Percentiles rank a stretch among this genome's conserved stretches.
phyloP scores from a whole-genome alignment of 257 asterid species.

The Solanum virginianum region DNA sequence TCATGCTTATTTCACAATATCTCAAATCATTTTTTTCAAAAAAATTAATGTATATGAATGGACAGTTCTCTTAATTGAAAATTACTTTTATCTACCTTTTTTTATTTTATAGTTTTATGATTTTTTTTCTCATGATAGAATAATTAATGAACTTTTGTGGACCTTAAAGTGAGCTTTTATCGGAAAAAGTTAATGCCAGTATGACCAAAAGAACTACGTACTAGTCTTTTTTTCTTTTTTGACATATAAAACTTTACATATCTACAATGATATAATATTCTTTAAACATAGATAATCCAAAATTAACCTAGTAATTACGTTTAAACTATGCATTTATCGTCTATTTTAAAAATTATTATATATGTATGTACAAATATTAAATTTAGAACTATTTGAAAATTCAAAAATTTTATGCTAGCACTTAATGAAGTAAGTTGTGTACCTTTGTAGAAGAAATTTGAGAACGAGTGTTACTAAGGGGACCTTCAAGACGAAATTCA shows the following conservation, averaged over 20 bases:
- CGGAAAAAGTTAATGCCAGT: neutral
- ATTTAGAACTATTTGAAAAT: neutral
- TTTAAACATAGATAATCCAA: neutral
- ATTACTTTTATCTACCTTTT: neutral
- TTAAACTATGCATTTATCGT: neutral
- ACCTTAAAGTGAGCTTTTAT: neutral
- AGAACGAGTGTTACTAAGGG: slow-evolving; percentile 18
- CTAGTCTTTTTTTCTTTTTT: neutral
- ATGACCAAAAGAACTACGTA: neutral
- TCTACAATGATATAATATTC: neutral
- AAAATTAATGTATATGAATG: neutral
- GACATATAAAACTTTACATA: neutral
- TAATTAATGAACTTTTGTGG: neutral
- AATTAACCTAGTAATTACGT: no score
- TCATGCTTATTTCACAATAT: neutral
- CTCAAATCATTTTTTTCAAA: neutral
- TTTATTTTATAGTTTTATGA: neutral
- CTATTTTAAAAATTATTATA: no score
- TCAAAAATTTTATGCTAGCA: no score
- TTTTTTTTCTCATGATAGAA: neutral
- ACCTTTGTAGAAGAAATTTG: slow-evolving; percentile 39
- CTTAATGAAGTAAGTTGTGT: neutral
- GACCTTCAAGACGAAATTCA: slow-evolving; percentile 68
- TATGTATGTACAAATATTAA: neutral
- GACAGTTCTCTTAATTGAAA: neutral